Percentiles rank a stretch among this genome's conserved stretches.
phyloP scores from a whole-genome alignment of 1,139 yeast genomes.

The Yarrowia galli region DNA sequence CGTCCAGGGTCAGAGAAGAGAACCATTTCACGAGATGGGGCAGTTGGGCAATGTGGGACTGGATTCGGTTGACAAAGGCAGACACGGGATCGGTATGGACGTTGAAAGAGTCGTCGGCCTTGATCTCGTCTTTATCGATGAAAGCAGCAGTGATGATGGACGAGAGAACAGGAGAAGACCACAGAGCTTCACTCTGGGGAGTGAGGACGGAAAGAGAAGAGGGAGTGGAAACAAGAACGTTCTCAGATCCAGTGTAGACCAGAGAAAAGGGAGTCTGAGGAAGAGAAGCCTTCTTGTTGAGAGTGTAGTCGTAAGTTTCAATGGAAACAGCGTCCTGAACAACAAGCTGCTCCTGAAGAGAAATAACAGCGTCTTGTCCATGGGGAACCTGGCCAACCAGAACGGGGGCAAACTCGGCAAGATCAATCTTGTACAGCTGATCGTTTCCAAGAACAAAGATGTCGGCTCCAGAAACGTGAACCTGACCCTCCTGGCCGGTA shows the following conservation, averaged over 20 bases:
- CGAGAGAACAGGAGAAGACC: conserved; percentile 31
- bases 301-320: conserved; percentile 6
- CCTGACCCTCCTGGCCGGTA: conserved; percentile 30
- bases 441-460: conserved; percentile 33
- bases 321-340: conserved; percentile 16
- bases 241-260: not conserved
- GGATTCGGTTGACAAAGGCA: conserved; percentile 31
- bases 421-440: conserved; percentile 35
- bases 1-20: conserved; percentile 1
- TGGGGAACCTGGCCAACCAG: conserved; percentile 13
- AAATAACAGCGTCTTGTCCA: conserved; percentile 1
- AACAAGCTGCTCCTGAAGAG: conserved; percentile 13
- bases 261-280: conserved; percentile 5
- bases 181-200: conserved; percentile 6
- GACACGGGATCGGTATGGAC: conserved; percentile 29
- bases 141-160: conserved; percentile 22
- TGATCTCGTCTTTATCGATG: conserved; percentile 22
- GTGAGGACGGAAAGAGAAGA: conserved; percentile 1
- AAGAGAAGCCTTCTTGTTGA: conserved; percentile 8
- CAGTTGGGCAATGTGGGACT: conserved; percentile 30
- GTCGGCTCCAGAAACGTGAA: conserved; percentile 15
- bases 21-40: conserved; percentile 9
- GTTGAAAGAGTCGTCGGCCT: conserved; percentile 12
- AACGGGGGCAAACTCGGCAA: conserved; percentile 29
- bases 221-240: conserved; percentile 1